Evolutionary conservation across 495 filamentous ascomycete genomes (phyloP), one percentile per base, ranked within the genome.

Genomic region (Gamarada debralockiae): DNA sequence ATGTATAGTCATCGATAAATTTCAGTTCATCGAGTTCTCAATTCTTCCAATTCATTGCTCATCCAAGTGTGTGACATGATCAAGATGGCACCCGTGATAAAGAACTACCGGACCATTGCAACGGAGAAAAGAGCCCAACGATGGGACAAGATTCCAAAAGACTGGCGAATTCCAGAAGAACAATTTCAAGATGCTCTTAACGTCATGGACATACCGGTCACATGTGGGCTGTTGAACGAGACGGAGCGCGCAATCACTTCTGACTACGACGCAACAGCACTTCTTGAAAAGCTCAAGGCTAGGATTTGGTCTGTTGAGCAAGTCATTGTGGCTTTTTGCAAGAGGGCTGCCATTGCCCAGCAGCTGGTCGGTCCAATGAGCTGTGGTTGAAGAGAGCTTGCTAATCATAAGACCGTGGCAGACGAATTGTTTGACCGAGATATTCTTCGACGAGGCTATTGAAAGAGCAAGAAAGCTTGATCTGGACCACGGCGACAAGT

Each of bases 401-500:
- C 18, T 37, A 8, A 41, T 36, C 20, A 3, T 33, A 7, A 24
- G 13, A 40, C 18, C 20, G 20, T 80, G n/a, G 14, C 77, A 84
- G 17, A 79, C 71, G 15, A 79, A 82, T 57, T 86, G 83, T 56
- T 65, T 86, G 4, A 81, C 77, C 3, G 84, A 89, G 47, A 79
- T 81, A 31, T 74, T 85, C 43, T 86, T 87, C 55, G 73, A 78
- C 24, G 61, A 70, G n/a, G 85, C 85, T 4, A 58, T 86, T 7
- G 63, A 68, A 21, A 71, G 76, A 15, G 84, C 83, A 13, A 61
- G 62, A 2, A 59, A 73, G 23, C 73, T 87, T 14, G 85, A 88
- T 57, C 3, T n/a, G 18, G 68, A 67, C 13, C 70, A 61, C n/a
- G 51, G 73, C 52, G 53, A 63, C 2, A 65, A 65, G n/a, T n/a